Percentiles rank a stretch among this genome's conserved stretches.
These are phyloP conservation scores for Colletotrichum godetiae DNA, from an alignment of 2,329 filamentous ascomycete species.

Conservation along the genomic window DNA sequence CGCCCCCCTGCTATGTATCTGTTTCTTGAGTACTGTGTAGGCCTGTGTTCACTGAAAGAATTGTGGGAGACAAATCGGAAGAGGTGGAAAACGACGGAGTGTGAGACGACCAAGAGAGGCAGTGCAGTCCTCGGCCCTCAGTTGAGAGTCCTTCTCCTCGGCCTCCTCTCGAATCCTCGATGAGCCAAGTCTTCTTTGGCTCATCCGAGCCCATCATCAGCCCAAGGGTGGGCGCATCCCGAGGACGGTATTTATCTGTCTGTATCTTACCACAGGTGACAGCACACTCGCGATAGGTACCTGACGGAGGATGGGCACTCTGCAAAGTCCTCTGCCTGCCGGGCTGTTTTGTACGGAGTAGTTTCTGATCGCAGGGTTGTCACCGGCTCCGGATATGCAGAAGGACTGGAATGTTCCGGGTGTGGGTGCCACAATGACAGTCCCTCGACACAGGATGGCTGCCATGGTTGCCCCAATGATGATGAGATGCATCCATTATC, in stretches of 20 bases:
- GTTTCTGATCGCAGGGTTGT: background rate
- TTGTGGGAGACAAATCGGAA: constrained; percentile 21
- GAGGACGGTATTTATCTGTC: constrained; percentile 9
- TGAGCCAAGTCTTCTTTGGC: background rate
- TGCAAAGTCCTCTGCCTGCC: background rate
- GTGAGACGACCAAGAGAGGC: constrained; percentile 23
- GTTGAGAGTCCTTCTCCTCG: background rate
- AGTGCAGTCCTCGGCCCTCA: constrained; percentile 11
- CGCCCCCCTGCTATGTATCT: background rate
- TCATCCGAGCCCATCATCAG: background rate
- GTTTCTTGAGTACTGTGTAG: background rate
- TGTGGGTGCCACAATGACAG: background rate
- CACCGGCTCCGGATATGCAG: background rate
- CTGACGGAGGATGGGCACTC: background rate
- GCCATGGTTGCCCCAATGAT: background rate
- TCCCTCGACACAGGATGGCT: background rate
- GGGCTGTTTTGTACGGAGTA: background rate
- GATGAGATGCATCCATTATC: constrained; percentile 4
- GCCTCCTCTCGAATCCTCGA: background rate
- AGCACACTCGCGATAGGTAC: too few species aligned
- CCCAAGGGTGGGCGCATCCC: background rate
- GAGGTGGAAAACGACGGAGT: background rate
- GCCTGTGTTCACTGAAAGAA: background rate
- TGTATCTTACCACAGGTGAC: background rate
- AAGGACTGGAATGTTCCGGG: background rate